Evolutionary conservation across 2,329 filamentous ascomycete species (phyloP), one percentile per base, ranked within the genome.

Genomic region (Pseudogymnoascus pannorum): DNA sequence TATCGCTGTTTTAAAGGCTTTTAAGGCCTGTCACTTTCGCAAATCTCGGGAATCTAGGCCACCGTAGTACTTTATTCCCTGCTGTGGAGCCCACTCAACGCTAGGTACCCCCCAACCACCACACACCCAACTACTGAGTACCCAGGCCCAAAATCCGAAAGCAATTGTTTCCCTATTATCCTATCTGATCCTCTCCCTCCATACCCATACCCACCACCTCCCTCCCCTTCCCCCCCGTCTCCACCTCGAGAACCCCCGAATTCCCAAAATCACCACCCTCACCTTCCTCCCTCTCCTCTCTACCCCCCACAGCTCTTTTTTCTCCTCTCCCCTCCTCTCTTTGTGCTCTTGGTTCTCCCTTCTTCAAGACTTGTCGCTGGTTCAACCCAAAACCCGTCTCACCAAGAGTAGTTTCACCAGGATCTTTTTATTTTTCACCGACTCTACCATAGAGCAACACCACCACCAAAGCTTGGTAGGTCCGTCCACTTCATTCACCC

Each of bases 21-120:
- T 18, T 18, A 18, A 44, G 12, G 40, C 5, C 42, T 48, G 22
- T 26, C 42, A 48, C 22, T 16, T 1, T n/a, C 38, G 14, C 42
- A 48, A 48, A 48, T 26, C 42, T 48, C 42, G 42, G 22, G 6
- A 5, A 9, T 29, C 42, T 22, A 16, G 42, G 22, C 14, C 14
- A n/a, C 42, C 42, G 42, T 48, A 48, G 42, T 48, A 48, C 42
- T n/a, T 48, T 9, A 26, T 26, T 14, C 42, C 42, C 22, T 48
- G 42, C 42, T 48, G 42, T 48, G 42, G 22, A 48, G 42, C 42
- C 22, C 42, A 48, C 42, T 3, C 14, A 48, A 26, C 42, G 22
- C 42, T 48, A 48, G 16, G 42, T 48, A 48, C 42, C 42, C 42
- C 14, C 42, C 42, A 48, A 48, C 40, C 40, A n/a, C 42, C 42